phyloP scores from a whole-genome alignment of 2,329 filamentous ascomycete genomes.

The Corniculantispora saksenae region DNA sequence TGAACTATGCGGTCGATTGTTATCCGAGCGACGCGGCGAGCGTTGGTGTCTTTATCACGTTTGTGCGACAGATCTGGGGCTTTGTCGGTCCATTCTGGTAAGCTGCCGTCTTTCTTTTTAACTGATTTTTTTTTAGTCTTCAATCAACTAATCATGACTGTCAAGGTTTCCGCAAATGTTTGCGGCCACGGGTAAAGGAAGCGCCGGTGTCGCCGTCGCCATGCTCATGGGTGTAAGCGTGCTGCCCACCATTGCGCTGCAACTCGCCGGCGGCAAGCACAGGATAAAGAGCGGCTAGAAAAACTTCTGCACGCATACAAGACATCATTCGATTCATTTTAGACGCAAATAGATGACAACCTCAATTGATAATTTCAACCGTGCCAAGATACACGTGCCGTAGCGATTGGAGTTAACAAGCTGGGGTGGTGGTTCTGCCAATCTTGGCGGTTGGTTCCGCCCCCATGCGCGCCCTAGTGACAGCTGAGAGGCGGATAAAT shows the following conservation, averaged over 20 bases:
- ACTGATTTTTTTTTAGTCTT: not conserved
- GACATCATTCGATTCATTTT: too few relatives aligned
- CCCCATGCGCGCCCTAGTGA: too few relatives aligned
- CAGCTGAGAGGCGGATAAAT: too few relatives aligned
- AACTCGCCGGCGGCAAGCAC: not conserved
- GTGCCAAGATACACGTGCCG: not conserved
- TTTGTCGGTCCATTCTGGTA: constrained; percentile 9
- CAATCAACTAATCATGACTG: not conserved
- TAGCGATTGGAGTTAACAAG: not conserved
- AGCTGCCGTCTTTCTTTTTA: not conserved
- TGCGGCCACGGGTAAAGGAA: not conserved
- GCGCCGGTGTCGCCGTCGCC: constrained; percentile 2
- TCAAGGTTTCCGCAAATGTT: constrained; percentile 16
- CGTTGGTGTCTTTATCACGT: constrained; percentile 9
- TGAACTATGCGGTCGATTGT: constrained; percentile 13
- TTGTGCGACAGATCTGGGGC: constrained; percentile 1
- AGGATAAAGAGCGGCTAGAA: not conserved
- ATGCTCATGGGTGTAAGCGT: constrained; percentile 1
- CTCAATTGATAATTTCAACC: too few relatives aligned
- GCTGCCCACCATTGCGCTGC: constrained; percentile 1
- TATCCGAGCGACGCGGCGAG: constrained; percentile 10
- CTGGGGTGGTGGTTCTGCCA: not conserved
- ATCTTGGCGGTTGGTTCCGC: not conserved
- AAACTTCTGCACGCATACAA: not conserved
- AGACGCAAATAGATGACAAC: too few relatives aligned